phyloP scores from a whole-genome alignment of 768 basidiomycete species.

The Calocybe gangraenosa region DNA sequence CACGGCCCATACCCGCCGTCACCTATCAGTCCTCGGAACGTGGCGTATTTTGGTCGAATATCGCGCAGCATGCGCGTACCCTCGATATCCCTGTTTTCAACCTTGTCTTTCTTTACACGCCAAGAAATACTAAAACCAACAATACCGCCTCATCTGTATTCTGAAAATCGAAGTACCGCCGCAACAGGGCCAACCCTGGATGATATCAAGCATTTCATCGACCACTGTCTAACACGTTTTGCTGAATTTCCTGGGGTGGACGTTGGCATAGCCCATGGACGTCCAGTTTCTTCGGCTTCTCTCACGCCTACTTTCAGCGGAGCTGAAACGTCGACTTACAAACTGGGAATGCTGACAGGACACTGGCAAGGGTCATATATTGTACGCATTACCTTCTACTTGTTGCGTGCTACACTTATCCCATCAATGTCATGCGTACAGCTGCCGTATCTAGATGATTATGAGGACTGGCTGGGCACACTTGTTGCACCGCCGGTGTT shows the following conservation, averaged over 20 bases:
- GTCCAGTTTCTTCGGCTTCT: neutral
- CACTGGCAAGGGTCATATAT: slow-evolving; percentile 47
- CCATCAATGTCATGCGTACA: slow-evolving; percentile 13
- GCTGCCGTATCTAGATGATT: slow-evolving; percentile 36
- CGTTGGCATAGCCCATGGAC: slow-evolving; percentile 9
- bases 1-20: slow-evolving; percentile 25
- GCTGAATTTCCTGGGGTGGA: slow-evolving; percentile 26
- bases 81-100: slow-evolving; percentile 40
- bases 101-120: slow-evolving; percentile 44
- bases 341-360: slow-evolving; percentile 41
- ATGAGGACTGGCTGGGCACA: slow-evolving; percentile 31
- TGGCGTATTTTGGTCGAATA: slow-evolving; percentile 41
- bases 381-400: slow-evolving; percentile 24
- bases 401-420: neutral
- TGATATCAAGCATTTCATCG: slow-evolving; percentile 41
- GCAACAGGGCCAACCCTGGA: slow-evolving; percentile 34
- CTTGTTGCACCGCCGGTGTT: slow-evolving; percentile 29
- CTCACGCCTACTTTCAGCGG: neutral
- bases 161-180: slow-evolving; percentile 23
- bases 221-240: slow-evolving; percentile 38
- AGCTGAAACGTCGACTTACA: slow-evolving; percentile 28
- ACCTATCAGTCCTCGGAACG: slow-evolving; percentile 22
- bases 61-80: slow-evolving; percentile 31
- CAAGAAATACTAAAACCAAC: slow-evolving; percentile 28
- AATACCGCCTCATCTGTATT: slow-evolving; percentile 36